phyloP scores from a whole-genome alignment of 306 rosid genomes.

The Mimosa bimucronata region DNA sequence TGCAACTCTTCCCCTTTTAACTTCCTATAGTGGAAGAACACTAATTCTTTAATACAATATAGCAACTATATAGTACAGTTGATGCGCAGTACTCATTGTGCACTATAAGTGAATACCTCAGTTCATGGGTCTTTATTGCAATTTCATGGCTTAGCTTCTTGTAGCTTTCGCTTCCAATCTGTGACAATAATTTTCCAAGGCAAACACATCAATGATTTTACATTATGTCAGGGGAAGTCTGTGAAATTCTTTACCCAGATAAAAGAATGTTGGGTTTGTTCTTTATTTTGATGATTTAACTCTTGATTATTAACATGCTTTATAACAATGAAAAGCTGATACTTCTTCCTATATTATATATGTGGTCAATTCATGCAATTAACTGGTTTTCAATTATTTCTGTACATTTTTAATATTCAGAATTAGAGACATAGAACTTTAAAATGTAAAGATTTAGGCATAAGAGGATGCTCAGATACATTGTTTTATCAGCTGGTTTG shows the following conservation, averaged over 20 bases:
- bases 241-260: background rate
- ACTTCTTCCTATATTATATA: background rate
- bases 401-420: background rate
- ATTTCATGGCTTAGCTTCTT: constrained; percentile 22
- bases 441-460: background rate
- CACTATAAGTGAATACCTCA: constrained; percentile 22
- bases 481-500: background rate
- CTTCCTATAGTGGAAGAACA: constrained; percentile 13
- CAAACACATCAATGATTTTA: background rate
- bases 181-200: constrained; percentile 1
- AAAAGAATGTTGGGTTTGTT: background rate
- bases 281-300: background rate
- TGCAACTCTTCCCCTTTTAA: constrained; percentile 37
- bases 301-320: background rate
- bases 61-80: background rate
- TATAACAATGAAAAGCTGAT: background rate
- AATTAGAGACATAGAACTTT: background rate
- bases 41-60: constrained; percentile 1
- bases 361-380: background rate
- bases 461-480: background rate
- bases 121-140: constrained; percentile 24
- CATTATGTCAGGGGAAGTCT: background rate
- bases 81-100: background rate
- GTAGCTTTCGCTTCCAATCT: constrained; percentile 6
- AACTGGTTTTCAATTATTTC: background rate